Evolutionary conservation across 2,329 filamentous ascomycete genomes (phyloP), one percentile per base, ranked within the genome.

Genomic region (Colletotrichum plurivorum): DNA sequence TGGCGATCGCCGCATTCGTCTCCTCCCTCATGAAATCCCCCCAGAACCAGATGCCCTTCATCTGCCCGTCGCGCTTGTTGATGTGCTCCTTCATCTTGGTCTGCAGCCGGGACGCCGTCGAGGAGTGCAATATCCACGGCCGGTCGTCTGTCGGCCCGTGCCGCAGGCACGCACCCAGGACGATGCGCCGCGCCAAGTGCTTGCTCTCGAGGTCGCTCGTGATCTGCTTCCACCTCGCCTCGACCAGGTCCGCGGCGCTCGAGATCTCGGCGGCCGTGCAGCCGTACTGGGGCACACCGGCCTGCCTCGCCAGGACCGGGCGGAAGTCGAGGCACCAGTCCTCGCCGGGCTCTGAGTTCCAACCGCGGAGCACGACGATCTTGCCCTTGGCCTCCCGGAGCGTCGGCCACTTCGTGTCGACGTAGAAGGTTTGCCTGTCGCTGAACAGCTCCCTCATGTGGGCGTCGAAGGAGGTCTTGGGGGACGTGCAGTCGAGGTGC

Each of bases 11-110:
- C 63, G 54, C 48, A 16, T 48, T 66, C 3, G 57, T 66, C 2
- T 48, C 52, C 6, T 62, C 49, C 16, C 53, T 27, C 63, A 66
- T 66, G 39, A 39, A 52, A n/a, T 66, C 63, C 0, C 63, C 63
- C 22, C 45, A 61, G 2, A 66, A n/a, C 63, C 63, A 66, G 0
- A 66, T 5, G 1, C 41, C 56, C 13, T 18, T 20, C 18, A 62
- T 20, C 41, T 43, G 39, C 4, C 16, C 54, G 6, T 36, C 13
- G 8, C 15, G 18, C 15, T 54, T 36, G 4, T 16, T 31, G 4
- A 66, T 18, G 20, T 66, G 27, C 2, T 36, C 4, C 5, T 18
- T 59, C 7, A 49, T 39, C n/a, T 18, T 62, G 7, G 10, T 13
- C 20, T 62, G 63, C 3, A 66, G 56, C 5, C 39, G 18, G 6